Evolutionary conservation across 2,329 filamentous ascomycete species (phyloP).

Genomic region (Aspergillus brasiliensis): DNA sequence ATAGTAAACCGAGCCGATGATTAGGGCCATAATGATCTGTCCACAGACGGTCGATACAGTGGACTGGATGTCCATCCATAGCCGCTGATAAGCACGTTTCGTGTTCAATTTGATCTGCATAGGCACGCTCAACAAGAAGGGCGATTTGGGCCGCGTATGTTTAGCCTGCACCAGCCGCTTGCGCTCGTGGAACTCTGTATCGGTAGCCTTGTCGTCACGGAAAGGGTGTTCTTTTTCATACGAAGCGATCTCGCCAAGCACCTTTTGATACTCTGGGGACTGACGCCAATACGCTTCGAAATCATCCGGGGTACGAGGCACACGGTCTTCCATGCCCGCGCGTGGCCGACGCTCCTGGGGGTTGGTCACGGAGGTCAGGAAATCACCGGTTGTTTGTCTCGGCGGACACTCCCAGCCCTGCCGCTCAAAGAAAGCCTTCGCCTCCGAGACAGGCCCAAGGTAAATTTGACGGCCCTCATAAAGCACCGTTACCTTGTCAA

Average conservation of each 20-base stretch:
- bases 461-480: constrained; percentile 49
- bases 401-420: constrained; percentile 49
- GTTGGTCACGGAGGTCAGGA: constrained; percentile 51
- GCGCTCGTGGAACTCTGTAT: constrained; percentile 33
- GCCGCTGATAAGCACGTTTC: constrained; percentile 58
- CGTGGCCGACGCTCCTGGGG: constrained; percentile 57
- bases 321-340: constrained; percentile 53
- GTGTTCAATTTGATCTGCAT: background rate
- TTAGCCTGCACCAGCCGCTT: constrained; percentile 35
- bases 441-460: constrained; percentile 59
- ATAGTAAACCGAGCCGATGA: constrained; percentile 77
- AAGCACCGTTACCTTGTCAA: constrained; percentile 69
- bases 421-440: constrained; percentile 64
- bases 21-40: constrained; percentile 71
- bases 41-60: constrained; percentile 64
- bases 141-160: constrained; percentile 67
- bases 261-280: background rate
- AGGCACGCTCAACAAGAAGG: constrained; percentile 75
- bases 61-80: constrained; percentile 72
- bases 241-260: constrained; percentile 6
- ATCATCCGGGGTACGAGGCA: constrained; percentile 68
- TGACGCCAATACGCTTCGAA: constrained; percentile 49
- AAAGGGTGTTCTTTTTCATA: constrained; percentile 9
- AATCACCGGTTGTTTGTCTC: constrained; percentile 13
- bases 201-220: constrained; percentile 8